These are phyloP conservation scores for Avena atlantica DNA, from an alignment of 176 grass and related monocot genomes.

Conservation along the genomic window DNA sequence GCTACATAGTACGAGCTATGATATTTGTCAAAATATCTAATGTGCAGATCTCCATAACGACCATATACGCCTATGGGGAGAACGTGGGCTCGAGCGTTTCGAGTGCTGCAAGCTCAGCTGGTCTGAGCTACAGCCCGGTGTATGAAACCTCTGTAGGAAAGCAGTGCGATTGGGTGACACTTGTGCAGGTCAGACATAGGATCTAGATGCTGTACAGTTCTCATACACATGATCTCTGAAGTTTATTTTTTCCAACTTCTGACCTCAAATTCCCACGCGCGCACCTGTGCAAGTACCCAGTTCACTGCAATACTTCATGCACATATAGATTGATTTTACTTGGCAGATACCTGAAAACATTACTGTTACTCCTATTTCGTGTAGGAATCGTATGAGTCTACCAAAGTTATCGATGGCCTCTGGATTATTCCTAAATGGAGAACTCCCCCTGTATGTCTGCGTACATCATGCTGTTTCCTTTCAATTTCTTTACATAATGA, in stretches of 20 bases:
- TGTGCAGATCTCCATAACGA: slow-evolving; percentile 70
- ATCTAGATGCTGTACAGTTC: neutral
- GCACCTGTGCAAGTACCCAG: neutral
- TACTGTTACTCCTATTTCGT: slow-evolving; percentile 12
- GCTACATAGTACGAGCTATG: neutral
- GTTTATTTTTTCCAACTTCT: neutral
- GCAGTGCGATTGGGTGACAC: slow-evolving; percentile 70
- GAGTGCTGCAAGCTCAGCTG: slow-evolving; percentile 57
- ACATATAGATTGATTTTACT: neutral
- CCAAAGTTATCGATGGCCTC: slow-evolving; percentile 71
- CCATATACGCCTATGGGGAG: slow-evolving; percentile 63
- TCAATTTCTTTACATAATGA: neutral
- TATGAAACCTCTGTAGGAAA: slow-evolving; percentile 74
- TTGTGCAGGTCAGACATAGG: slow-evolving; percentile 59
- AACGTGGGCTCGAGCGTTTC: slow-evolving; percentile 59
- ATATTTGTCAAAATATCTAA: neutral
- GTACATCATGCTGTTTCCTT: slow-evolving; percentile 10
- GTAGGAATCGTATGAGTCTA: slow-evolving; percentile 74
- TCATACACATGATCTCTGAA: neutral
- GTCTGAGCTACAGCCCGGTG: slow-evolving; percentile 67
- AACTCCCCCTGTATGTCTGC: slow-evolving; percentile 66
- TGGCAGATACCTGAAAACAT: slow-evolving; percentile 16
- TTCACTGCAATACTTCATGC: neutral
- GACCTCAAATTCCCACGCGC: neutral
- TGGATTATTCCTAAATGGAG: slow-evolving; percentile 98